Percentiles rank a stretch among this genome's conserved stretches.
Evolutionary conservation across 164 flowering plant genomes (phyloP).

Genomic region (Amborella trichopoda): DNA sequence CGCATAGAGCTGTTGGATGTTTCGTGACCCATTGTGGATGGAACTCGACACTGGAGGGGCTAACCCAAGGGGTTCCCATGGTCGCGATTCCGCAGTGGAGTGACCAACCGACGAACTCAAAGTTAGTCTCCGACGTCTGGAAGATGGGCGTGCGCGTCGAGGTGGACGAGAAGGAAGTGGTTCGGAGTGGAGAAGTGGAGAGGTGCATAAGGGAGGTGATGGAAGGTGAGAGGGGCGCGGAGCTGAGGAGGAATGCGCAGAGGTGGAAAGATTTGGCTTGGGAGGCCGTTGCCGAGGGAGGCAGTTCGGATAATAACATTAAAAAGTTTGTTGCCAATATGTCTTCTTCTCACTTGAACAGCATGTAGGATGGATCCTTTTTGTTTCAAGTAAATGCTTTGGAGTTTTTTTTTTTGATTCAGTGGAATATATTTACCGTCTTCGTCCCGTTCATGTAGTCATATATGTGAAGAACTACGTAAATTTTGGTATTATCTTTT

Average conservation of each 20-base stretch:
- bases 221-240: constrained; percentile 23
- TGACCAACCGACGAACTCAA: constrained; percentile 42
- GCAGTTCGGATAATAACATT: constrained; percentile 35
- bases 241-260: constrained; percentile 17
- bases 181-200: constrained; percentile 21
- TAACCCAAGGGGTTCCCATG: constrained; percentile 48
- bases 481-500: too few species aligned
- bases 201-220: constrained; percentile 26
- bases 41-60: constrained; percentile 44
- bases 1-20: constrained; percentile 36
- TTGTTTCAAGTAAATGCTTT: too few species aligned
- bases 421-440: too few species aligned
- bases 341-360: too few species aligned
- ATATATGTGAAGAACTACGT: too few species aligned
- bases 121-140: constrained; percentile 40
- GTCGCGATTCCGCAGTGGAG: constrained; percentile 36
- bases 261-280: constrained; percentile 35
- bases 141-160: constrained; percentile 23
- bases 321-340: constrained; percentile 18
- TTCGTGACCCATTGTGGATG: constrained; percentile 48
- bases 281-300: constrained; percentile 29
- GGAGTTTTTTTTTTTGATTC: too few species aligned
- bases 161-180: constrained; percentile 26
- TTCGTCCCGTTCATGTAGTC: too few species aligned
- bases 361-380: too few species aligned